Percentiles rank a stretch among this genome's conserved stretches.
Evolutionary conservation across 495 filamentous ascomycete genomes (phyloP).

Genomic region (Halenospora varia): DNA sequence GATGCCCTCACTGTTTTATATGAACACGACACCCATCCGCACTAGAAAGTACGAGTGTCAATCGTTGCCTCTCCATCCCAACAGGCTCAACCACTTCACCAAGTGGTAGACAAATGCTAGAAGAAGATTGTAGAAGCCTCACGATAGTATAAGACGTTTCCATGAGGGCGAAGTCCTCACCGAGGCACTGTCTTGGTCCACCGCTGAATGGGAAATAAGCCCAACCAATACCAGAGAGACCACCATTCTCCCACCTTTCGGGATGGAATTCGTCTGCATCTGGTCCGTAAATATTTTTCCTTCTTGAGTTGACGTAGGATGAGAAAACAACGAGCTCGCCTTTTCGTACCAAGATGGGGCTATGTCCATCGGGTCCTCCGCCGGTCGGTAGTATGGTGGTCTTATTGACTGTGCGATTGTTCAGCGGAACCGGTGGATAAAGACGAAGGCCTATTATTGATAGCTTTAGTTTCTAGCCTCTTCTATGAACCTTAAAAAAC

Average conservation of each 20-base stretch:
- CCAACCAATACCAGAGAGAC: slow-evolving; percentile 16
- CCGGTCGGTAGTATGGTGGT: slow-evolving; percentile 51
- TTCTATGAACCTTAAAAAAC: neutral
- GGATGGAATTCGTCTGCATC: slow-evolving; percentile 51
- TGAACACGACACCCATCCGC: slow-evolving; percentile 25
- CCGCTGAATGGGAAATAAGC: slow-evolving; percentile 40
- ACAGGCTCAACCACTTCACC: slow-evolving; percentile 1
- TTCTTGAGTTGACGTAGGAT: slow-evolving; percentile 45
- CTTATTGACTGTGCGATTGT: slow-evolving; percentile 34
- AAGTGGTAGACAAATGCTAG: slow-evolving; percentile 15
- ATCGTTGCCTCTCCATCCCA: slow-evolving; percentile 25
- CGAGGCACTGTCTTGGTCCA: slow-evolving; percentile 38
- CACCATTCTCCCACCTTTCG: slow-evolving; percentile 44
- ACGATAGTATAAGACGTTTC: slow-evolving; percentile 36
- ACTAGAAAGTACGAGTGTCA: slow-evolving; percentile 26
- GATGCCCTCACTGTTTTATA: neutral
- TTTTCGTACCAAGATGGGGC: slow-evolving; percentile 23
- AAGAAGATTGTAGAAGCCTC: slow-evolving; percentile 32
- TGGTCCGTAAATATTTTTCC: slow-evolving; percentile 46
- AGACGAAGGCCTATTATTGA: slow-evolving; percentile 27
- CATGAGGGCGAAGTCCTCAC: slow-evolving; percentile 37
- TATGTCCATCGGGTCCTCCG: slow-evolving; percentile 26
- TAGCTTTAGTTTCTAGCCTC: too few relatives aligned
- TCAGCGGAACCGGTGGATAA: slow-evolving; percentile 36
- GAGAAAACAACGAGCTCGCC: slow-evolving; percentile 34